Evolutionary conservation across 768 basidiomycete genomes (phyloP).

Genomic region (Lentinula guzmanii): DNA sequence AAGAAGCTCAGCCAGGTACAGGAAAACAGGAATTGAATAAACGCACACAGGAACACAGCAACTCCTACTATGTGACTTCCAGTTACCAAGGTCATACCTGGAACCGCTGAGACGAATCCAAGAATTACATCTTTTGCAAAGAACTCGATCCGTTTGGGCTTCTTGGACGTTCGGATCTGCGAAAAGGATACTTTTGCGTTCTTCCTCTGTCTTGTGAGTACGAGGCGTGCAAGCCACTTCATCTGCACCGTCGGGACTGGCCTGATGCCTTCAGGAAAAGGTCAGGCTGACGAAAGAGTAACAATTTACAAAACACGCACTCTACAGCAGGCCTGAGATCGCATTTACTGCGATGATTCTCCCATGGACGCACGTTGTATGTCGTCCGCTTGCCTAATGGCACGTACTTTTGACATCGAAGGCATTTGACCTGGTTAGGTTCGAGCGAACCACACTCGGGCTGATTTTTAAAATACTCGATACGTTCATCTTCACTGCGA

Average conservation of each 20-base stretch:
- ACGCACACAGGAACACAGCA: constrained; percentile 42
- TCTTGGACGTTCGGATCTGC: constrained; percentile 46
- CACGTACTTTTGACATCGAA: constrained; percentile 50
- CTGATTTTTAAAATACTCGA: constrained; percentile 59
- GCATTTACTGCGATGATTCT: constrained; percentile 50
- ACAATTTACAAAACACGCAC: neutral
- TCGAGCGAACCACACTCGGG: constrained; percentile 49
- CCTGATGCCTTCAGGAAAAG: constrained; percentile 3
- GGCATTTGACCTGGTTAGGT: constrained; percentile 53
- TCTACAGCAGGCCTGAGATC: constrained; percentile 28
- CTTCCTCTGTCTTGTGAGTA: constrained; percentile 26
- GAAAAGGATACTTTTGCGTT: constrained; percentile 47
- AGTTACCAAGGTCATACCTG: constrained; percentile 42
- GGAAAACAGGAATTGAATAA: constrained; percentile 7
- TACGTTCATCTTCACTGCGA: constrained; percentile 56
- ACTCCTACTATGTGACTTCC: constrained; percentile 44
- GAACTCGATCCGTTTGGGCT: constrained; percentile 43
- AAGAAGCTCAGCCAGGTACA: neutral
- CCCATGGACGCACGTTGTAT: constrained; percentile 59
- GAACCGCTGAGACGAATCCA: constrained; percentile 47
- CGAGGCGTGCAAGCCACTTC: neutral
- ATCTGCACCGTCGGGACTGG: neutral
- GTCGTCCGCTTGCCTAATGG: constrained; percentile 48
- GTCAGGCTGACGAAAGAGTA: neutral
- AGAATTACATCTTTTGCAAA: constrained; percentile 56